These are phyloP conservation scores for Hymenoscyphus salicellus DNA, from an alignment of 2,329 filamentous ascomycete species.

Conservation along the genomic window DNA sequence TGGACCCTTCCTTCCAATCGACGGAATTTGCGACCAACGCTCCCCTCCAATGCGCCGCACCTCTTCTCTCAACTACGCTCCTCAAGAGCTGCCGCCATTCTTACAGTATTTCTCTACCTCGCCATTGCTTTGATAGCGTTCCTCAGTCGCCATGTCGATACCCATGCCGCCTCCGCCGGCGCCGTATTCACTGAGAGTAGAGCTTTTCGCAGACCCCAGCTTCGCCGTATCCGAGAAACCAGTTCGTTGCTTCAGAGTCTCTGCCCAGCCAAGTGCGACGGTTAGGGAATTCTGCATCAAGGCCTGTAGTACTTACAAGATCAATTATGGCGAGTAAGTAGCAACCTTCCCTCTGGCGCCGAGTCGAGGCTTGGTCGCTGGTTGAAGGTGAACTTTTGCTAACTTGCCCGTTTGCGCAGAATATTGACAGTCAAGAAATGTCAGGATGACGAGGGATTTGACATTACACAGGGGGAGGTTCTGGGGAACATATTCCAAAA, in stretches of 20 bases:
- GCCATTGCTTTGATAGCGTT: constrained; percentile 7
- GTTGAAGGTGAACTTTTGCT: constrained; percentile 1
- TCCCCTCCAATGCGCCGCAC: constrained; percentile 16
- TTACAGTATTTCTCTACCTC: constrained; percentile 13
- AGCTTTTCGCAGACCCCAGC: constrained; percentile 31
- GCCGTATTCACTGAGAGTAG: constrained; percentile 33
- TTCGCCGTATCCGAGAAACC: constrained; percentile 25
- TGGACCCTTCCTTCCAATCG: neutral
- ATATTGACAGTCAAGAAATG: constrained; percentile 34
- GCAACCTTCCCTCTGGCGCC: constrained; percentile 3
- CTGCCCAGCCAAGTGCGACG: constrained; percentile 31
- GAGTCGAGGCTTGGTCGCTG: neutral
- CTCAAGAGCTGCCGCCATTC: constrained; percentile 6
- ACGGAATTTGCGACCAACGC: neutral
- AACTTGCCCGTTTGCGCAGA: constrained; percentile 23
- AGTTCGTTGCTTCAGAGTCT: constrained; percentile 33
- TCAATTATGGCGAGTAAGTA: constrained; percentile 35
- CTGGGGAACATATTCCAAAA: constrained; percentile 31
- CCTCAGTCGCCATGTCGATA: constrained; percentile 19
- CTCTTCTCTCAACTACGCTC: constrained; percentile 4
- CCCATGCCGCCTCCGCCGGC: constrained; percentile 31
- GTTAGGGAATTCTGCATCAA: constrained; percentile 34
- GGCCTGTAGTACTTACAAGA: constrained; percentile 32
- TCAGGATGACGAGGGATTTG: constrained; percentile 35
- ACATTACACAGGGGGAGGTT: constrained; percentile 33